Evolutionary conservation across 306 rosid genomes (phyloP).

Genomic region (Vigna nakashimae): DNA sequence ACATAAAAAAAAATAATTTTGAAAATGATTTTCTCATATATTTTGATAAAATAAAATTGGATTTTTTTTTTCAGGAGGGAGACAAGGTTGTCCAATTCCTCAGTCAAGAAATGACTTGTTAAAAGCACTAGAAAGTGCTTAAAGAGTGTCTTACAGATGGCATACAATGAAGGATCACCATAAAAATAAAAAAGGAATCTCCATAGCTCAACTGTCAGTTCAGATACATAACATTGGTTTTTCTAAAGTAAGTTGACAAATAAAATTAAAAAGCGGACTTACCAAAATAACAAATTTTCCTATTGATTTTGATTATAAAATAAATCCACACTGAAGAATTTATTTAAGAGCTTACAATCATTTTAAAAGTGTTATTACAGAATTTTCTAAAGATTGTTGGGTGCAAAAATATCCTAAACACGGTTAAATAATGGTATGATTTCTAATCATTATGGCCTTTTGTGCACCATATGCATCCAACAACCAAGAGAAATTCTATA

Average conservation of each 20-base stretch:
- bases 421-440: not conserved
- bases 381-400: not conserved
- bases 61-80: too few species aligned
- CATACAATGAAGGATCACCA: not conserved
- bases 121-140: not conserved
- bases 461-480: not conserved
- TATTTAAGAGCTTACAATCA: not conserved
- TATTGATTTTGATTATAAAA: not conserved
- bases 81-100: too few species aligned
- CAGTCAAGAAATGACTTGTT: not conserved
- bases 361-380: not conserved
- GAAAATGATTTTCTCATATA: not conserved
- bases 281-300: not conserved
- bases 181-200: not conserved
- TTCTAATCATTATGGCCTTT: not conserved
- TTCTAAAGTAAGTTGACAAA: not conserved
- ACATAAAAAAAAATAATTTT: not conserved
- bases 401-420: not conserved
- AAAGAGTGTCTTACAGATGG: not conserved
- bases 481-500: not conserved
- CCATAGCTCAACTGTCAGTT: not conserved
- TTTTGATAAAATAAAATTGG: not conserved
- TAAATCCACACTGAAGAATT: not conserved
- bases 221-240: not conserved
- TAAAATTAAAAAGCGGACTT: not conserved